Percentiles rank a stretch among this genome's conserved stretches.
These are phyloP conservation scores for Starmera dryadoides DNA, from an alignment of 805 yeast genomes.

Conservation along the genomic window DNA sequence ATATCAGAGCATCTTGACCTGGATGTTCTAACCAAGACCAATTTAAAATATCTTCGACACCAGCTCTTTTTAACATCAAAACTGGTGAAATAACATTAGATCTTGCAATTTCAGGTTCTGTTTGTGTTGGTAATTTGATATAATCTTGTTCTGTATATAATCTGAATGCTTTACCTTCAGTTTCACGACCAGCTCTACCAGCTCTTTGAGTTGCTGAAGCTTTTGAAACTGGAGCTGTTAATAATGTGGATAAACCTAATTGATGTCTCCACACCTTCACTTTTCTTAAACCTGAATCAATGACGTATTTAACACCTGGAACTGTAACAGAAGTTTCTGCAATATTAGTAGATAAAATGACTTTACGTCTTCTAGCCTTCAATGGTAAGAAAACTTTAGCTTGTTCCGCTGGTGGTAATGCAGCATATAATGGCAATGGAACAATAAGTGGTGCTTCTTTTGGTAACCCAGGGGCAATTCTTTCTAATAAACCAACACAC, in stretches of 20 bases:
- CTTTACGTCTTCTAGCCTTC: constrained; percentile 65
- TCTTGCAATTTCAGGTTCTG: constrained; percentile 89
- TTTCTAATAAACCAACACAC: constrained; percentile 54
- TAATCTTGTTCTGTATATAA: constrained; percentile 73
- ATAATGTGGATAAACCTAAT: constrained; percentile 82
- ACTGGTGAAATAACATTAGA: constrained; percentile 83
- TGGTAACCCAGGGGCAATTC: constrained; percentile 59
- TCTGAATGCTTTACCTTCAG: constrained; percentile 82
- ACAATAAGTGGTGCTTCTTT: constrained; percentile 68
- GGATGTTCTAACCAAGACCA: constrained; percentile 96
- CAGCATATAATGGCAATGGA: constrained; percentile 87
- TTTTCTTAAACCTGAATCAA: constrained; percentile 89
- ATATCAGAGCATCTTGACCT: constrained; percentile 62
- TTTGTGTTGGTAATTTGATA: constrained; percentile 56
- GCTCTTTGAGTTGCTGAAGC: constrained; percentile 93
- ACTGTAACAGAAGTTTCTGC: constrained; percentile 98
- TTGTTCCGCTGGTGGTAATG: constrained; percentile 81
- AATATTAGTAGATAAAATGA: constrained; percentile 88
- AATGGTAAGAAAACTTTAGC: constrained; percentile 67
- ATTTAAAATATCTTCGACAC: constrained; percentile 72
- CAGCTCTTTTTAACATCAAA: constrained; percentile 73
- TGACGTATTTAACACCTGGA: constrained; percentile 86
- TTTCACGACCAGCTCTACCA: constrained; percentile 99
- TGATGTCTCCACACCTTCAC: constrained; percentile 94
- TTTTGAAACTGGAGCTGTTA: constrained; percentile 88